Evolutionary conservation across 768 basidiomycete genomes (phyloP).

Genomic region (Tubosaeta sp.): DNA sequence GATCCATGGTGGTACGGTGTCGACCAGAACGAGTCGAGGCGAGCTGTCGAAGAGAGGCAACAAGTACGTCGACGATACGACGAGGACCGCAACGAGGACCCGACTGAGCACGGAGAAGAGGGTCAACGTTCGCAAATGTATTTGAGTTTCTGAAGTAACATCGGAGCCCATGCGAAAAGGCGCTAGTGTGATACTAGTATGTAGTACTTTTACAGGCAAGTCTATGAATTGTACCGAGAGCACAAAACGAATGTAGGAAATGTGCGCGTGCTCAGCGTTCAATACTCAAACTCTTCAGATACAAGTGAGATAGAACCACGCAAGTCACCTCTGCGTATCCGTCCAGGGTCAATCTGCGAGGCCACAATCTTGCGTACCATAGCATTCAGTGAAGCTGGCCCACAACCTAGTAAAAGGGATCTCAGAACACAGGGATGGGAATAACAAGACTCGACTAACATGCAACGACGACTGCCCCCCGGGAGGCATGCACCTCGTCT

Average conservation of each 20-base stretch:
- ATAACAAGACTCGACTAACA: conserved; percentile 43
- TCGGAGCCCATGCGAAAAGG: no score
- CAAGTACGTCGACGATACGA: conserved; percentile 15
- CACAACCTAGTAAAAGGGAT: conserved; percentile 50
- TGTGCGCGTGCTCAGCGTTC: conserved; percentile 34
- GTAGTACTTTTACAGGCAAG: no score
- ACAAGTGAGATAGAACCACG: conserved; percentile 57
- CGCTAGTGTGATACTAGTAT: no score
- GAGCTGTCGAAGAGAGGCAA: conserved; percentile 27
- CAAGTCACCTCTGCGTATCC: conserved; percentile 51
- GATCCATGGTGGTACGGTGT: conserved; percentile 12
- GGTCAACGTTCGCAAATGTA: conserved; percentile 21
- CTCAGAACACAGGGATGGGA: background rate
- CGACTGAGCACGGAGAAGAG: conserved; percentile 21
- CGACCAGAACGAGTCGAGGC: conserved; percentile 18
- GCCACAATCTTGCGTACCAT: conserved; percentile 64
- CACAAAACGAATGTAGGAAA: background rate
- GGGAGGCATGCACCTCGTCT: conserved; percentile 56
- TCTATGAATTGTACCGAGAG: no score
- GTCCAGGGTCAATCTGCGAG: conserved; percentile 51
- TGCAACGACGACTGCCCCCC: conserved; percentile 59
- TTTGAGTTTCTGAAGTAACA: no score
- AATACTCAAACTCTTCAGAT: conserved; percentile 67
- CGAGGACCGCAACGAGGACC: conserved; percentile 14
- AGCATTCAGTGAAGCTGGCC: conserved; percentile 65